Percentiles rank a stretch among this genome's conserved stretches.
Conservation (phyloP, 768 basidiomycete genomes). For the Leccinum subtestaceum region DNA sequence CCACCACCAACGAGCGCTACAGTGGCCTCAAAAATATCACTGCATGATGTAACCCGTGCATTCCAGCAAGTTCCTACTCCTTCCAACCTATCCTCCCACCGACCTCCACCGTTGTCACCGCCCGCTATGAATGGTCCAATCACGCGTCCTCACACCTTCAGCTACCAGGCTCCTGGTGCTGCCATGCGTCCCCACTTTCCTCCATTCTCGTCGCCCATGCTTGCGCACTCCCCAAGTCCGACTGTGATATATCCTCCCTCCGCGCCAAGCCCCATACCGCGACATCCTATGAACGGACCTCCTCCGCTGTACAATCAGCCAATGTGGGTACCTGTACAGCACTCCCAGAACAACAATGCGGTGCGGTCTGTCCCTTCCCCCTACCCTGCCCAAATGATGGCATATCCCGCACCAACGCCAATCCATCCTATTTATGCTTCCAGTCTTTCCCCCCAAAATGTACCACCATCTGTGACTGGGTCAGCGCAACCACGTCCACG, state of each 20-base stretch:
- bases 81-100: constrained; percentile 44
- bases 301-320: constrained; percentile 57
- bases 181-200: constrained; percentile 56
- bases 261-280: constrained; percentile 61
- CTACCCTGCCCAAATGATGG: constrained; percentile 61
- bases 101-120: constrained; percentile 49
- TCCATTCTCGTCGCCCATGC: constrained; percentile 65
- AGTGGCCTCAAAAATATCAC: constrained; percentile 68
- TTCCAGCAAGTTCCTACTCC: constrained; percentile 83
- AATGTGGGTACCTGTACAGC: constrained; percentile 61
- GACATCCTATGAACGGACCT: constrained; percentile 63
- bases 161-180: constrained; percentile 40
- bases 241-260: constrained; percentile 64
- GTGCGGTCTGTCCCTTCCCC: constrained; percentile 59
- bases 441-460: constrained; percentile 39
- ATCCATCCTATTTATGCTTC: constrained; percentile 48
- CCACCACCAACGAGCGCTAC: constrained; percentile 62
- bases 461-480: constrained; percentile 29
- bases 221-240: constrained; percentile 69
- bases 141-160: constrained; percentile 27
- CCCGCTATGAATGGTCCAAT: constrained; percentile 37
- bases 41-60: constrained; percentile 79
- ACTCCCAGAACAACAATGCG: constrained; percentile 45
- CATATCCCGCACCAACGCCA: constrained; percentile 56
- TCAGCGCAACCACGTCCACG: constrained; percentile 43